Evolutionary conservation across 2,329 filamentous ascomycete genomes (phyloP).

Genomic region (Colletotrichum limetticola): DNA sequence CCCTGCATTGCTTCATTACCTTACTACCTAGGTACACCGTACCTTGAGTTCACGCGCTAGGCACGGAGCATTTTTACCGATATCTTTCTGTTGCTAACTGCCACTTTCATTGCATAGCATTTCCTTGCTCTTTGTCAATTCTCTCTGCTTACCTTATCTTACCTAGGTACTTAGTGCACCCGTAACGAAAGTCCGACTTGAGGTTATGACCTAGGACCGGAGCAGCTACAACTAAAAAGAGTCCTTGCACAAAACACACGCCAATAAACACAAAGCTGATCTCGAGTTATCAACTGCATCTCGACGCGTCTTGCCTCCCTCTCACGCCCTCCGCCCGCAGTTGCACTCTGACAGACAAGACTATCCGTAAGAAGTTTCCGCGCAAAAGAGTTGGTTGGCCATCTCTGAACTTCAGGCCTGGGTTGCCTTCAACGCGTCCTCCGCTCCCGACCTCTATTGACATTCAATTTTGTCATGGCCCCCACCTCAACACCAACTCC

Average conservation of each 20-base stretch:
- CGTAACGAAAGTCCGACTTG: too few relatives aligned
- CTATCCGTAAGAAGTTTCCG: background rate
- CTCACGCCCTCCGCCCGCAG: background rate
- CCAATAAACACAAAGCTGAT: background rate
- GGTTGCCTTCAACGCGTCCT: constrained; percentile 1
- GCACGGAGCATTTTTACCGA: background rate
- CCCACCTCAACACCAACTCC: constrained; percentile 23
- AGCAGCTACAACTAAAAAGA: too few relatives aligned
- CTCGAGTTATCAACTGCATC: background rate
- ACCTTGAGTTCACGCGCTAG: background rate
- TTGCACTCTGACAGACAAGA: background rate
- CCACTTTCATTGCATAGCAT: background rate
- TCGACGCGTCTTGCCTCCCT: background rate
- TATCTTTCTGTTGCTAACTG: too few relatives aligned
- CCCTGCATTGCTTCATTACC: too few relatives aligned
- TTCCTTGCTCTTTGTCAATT: too few relatives aligned
- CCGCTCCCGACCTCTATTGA: background rate
- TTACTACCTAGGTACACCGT: too few relatives aligned
- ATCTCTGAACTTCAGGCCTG: background rate
- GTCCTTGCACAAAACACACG: background rate
- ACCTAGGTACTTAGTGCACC: too few relatives aligned
- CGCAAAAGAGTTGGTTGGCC: background rate
- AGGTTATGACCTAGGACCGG: too few relatives aligned
- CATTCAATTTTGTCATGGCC: constrained; percentile 21
- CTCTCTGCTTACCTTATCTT: too few relatives aligned